Conservation (phyloP, 1,139 yeast species). For the Zygoascus hellenicus region DNA sequence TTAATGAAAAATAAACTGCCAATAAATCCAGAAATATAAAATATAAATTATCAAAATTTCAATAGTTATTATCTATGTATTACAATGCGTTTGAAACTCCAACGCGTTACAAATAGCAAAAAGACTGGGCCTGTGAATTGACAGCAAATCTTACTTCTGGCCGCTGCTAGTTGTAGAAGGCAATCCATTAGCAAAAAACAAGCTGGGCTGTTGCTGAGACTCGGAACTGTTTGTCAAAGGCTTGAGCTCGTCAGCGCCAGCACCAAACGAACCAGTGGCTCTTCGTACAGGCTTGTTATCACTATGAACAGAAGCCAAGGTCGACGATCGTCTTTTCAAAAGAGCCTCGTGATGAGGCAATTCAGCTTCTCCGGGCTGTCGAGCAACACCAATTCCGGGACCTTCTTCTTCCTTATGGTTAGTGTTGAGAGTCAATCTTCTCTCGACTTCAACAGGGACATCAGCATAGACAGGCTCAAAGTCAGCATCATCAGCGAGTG, state of each 20-base stretch:
- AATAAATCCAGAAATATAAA: no score
- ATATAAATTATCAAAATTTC: no score
- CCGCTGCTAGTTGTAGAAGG: constrained; percentile 32
- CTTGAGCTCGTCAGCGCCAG: constrained; percentile 22
- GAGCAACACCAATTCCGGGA: constrained; percentile 32
- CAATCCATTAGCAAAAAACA: constrained; percentile 34
- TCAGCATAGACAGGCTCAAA: constrained; percentile 33
- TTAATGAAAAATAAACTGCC: no score
- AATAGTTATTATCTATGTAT: not conserved
- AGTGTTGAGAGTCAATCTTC: constrained; percentile 31
- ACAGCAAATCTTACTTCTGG: not conserved
- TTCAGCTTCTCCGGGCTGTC: constrained; percentile 30
- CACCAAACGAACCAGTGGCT: constrained; percentile 35
- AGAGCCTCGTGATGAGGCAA: constrained; percentile 22
- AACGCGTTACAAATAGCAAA: not conserved
- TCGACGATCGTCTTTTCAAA: constrained; percentile 30
- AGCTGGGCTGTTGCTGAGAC: constrained; percentile 17
- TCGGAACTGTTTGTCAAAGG: constrained; percentile 20
- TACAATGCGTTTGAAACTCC: constrained; percentile 2
- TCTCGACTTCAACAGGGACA: constrained; percentile 32
- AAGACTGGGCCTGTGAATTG: not conserved
- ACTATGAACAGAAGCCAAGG: constrained; percentile 16
- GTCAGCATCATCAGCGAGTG: constrained; percentile 30
- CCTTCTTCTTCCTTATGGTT: constrained; percentile 31
- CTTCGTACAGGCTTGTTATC: constrained; percentile 22